Evolutionary conservation across 805 yeast species (phyloP).

Genomic region (Cyberlindnera galapagoensis): DNA sequence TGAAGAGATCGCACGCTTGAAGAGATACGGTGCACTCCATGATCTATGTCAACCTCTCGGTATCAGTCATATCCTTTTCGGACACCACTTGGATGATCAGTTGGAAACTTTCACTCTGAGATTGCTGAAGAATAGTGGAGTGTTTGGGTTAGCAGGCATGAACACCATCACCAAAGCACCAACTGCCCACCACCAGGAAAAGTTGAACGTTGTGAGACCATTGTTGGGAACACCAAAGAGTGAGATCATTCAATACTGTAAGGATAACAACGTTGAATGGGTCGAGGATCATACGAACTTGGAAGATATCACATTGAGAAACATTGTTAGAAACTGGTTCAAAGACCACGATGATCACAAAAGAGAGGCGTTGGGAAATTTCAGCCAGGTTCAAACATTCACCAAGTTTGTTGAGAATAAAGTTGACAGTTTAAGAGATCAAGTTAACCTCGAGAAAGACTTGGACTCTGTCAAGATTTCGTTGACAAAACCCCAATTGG

Average conservation of each 20-base stretch:
- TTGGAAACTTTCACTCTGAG: conserved; percentile 62
- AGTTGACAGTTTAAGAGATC: conserved; percentile 6
- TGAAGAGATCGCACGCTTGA: conserved; percentile 55
- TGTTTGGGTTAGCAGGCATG: conserved; percentile 61
- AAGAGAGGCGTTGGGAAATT: conserved; percentile 9
- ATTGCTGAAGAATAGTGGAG: conserved; percentile 35
- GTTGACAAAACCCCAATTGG: conserved; percentile 15
- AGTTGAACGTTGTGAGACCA: conserved; percentile 41
- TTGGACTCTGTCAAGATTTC: conserved; percentile 8
- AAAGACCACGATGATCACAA: conserved; percentile 11
- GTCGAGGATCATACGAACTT: conserved; percentile 65
- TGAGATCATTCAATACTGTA: conserved; percentile 41
- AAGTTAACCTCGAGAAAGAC: neutral
- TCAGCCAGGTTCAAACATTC: conserved; percentile 17
- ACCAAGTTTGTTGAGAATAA: conserved; percentile 15
- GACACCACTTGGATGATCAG: conserved; percentile 70
- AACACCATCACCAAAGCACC: conserved; percentile 19
- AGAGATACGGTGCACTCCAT: conserved; percentile 41
- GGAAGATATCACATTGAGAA: conserved; percentile 47
- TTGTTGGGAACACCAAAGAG: conserved; percentile 39
- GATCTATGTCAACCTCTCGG: conserved; percentile 31
- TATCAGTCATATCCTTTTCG: conserved; percentile 42
- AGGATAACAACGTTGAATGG: conserved; percentile 40
- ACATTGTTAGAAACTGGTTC: conserved; percentile 38
- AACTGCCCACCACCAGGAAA: conserved; percentile 7